phyloP scores from a whole-genome alignment of 2,329 filamentous ascomycete genomes.

The Fusarium piperis region DNA sequence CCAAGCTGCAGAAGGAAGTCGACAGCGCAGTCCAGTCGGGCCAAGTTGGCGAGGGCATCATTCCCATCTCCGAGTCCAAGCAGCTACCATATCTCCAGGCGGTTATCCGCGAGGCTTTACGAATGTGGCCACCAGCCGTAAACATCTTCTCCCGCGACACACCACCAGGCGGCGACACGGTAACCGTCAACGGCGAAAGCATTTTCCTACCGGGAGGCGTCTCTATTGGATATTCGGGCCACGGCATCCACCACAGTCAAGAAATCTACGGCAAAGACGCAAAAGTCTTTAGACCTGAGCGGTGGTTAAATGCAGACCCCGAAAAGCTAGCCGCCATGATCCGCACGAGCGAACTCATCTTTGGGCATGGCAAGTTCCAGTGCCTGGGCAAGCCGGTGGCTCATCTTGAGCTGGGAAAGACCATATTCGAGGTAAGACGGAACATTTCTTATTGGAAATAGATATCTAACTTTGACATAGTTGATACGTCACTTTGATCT shows the following conservation, averaged over 20 bases:
- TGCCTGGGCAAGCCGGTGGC: constrained; percentile 53
- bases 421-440: constrained; percentile 53
- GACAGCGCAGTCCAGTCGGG: constrained; percentile 55
- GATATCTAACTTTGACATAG: constrained; percentile 21
- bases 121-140: constrained; percentile 56
- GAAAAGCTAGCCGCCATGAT: constrained; percentile 46
- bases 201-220: constrained; percentile 46
- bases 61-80: constrained; percentile 49
- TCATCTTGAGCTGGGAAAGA: constrained; percentile 49
- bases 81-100: constrained; percentile 60
- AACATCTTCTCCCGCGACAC: constrained; percentile 49
- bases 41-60: constrained; percentile 13
- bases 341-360: constrained; percentile 48
- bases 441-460: neutral
- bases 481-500: constrained; percentile 45
- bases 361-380: constrained; percentile 51
- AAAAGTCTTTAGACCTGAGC: constrained; percentile 46
- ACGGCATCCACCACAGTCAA: constrained; percentile 45
- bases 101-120: constrained; percentile 59
- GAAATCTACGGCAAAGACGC: constrained; percentile 49
- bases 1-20: constrained; percentile 60
- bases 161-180: constrained; percentile 40
- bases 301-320: constrained; percentile 49
- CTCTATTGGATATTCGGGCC: constrained; percentile 44
- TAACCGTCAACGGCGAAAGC: constrained; percentile 52